Base-by-base conservation (phyloP, 768 basidiomycete species). In the Cyclocybe aegerita region DNA sequence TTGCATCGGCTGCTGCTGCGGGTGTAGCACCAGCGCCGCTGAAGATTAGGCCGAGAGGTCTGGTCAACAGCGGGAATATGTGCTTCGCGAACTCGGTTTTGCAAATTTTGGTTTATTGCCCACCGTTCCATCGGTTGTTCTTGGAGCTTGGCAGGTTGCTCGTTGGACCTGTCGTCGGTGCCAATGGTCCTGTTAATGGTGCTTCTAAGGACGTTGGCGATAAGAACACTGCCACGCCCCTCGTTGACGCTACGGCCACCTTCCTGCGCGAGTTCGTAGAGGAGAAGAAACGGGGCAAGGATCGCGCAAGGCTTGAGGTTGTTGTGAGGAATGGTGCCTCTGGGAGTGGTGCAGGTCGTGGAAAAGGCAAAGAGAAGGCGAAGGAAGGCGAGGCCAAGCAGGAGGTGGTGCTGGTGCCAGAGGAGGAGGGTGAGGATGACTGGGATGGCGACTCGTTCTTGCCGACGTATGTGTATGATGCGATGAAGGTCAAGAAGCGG, bases 31-130 rank as follows among this genome's bases (percentile, higher is more conserved):
- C 12, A 16, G 16, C 50, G 9, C 16, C 46, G 14, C 44, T 57
- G 43, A 68, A 65, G 42, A 79, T 90, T 32, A 73, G 76, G 6
- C 83, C 91, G 0, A 77, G 95, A 10, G 96, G 96, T 4, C 71
- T 99, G 43, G 77, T 98, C 58, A 99, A 99, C 68, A 88, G 83
- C 2, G 95, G 96, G 0, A 99, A 99, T 69, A 86, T 98, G 85
- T 99, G 96, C 66, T 99, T 98, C 63, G 94, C 94, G 29, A 99
- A 98, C 61, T 85, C 93, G 0, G 90, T 98, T 16, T 73, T 99
- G 30, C 96, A 98, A 71, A 82, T 89, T 1, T 76, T 99, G 29
- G 80, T 95, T 0, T 96, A 93, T 67, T 93, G 88, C 59, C 78
- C 81, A n/a, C 91, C 89, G 1, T 98, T 98, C 67, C 84, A 85